Evolutionary conservation across 352 stramenopile genomes (phyloP).

Genomic region (Globisporangium cylindrosporum): DNA sequence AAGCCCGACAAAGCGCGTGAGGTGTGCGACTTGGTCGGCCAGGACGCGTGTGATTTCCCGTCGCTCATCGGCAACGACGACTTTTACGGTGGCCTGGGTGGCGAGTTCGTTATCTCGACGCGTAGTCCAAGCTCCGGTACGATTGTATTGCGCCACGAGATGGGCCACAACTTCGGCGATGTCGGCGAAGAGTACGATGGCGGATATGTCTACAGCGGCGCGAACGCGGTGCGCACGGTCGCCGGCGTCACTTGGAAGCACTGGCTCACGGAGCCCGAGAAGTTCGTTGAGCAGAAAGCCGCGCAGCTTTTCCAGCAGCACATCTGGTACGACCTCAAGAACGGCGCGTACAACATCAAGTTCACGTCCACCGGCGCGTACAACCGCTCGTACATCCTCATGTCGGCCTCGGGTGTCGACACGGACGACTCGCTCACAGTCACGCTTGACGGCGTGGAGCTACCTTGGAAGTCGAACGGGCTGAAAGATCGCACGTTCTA

Average conservation of each 20-base stretch:
- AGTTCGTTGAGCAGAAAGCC: constrained; percentile 23
- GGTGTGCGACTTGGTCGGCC: constrained; percentile 11
- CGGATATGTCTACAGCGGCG: constrained; percentile 32
- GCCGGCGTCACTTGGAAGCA: constrained; percentile 24
- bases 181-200: constrained; percentile 47
- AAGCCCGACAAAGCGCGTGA: constrained; percentile 14
- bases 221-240: constrained; percentile 23
- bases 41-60: constrained; percentile 29
- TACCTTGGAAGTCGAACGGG: constrained; percentile 25
- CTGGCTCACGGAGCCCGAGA: constrained; percentile 30
- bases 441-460: constrained; percentile 24
- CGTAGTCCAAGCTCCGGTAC: constrained; percentile 25
- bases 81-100: constrained; percentile 36
- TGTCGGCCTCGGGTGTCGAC: constrained; percentile 26
- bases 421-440: constrained; percentile 29
- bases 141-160: constrained; percentile 36
- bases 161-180: constrained; percentile 41
- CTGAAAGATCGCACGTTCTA: constrained; percentile 32
- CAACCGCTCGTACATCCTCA: constrained; percentile 28
- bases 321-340: constrained; percentile 37
- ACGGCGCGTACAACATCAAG: constrained; percentile 29
- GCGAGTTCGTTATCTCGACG: constrained; percentile 41
- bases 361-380: constrained; percentile 30
- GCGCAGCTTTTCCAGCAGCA: constrained; percentile 28
- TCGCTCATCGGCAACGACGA: constrained; percentile 39